Base-by-base conservation (phyloP, 306 rosid genomes). In the Myrica gale region DNA sequence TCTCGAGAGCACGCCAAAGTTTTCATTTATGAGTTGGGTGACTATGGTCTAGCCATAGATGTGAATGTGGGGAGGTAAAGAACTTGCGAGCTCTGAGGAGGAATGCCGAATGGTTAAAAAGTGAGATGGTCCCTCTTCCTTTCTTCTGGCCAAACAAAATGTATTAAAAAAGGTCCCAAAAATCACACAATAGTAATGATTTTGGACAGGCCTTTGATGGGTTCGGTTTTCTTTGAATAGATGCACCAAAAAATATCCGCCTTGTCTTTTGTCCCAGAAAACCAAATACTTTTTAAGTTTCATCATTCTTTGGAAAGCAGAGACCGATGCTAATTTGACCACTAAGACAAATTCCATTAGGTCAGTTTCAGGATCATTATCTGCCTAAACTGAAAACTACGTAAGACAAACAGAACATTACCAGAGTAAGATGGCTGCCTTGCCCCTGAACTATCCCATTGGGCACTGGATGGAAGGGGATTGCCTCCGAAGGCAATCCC, bases 11-110 rank as follows among this genome's bases (percentile, higher is more conserved):
- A 70, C 9, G 66, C 76, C 74, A 76, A 61, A 52, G 55, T 52
- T 74, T 51, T 74, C 83, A 84, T 71, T 84, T 71, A 81, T 78
- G 83, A 81, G 80, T 45, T 74, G 26, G 61, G 39, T 78, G 78
- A 46, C 67, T 71, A 75, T 80, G 82, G 80, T 80, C 80, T 85
- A 77, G 60, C 61, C 68, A 41, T 15, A 47, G 51, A 65, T 41
- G 76, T 75, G 68, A 73, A 69, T 78, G 72, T 78, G 41, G 17
- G 37, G 37, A 32, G 37, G 37, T 74, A 73, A 67, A 54, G 21
- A 15, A 60, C 60, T 48, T 78, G 2, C 7, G 26, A 9, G 6
- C 26, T 78, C 60, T 68, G 16, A 9, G 45, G 50, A 50, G 45
- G 37, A 48, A 32, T 32, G 37, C 37, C 0, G 37, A 32, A 32